Base-by-base conservation (phyloP, 2,329 filamentous ascomycete species). In the Xylariales sp. region DNA sequence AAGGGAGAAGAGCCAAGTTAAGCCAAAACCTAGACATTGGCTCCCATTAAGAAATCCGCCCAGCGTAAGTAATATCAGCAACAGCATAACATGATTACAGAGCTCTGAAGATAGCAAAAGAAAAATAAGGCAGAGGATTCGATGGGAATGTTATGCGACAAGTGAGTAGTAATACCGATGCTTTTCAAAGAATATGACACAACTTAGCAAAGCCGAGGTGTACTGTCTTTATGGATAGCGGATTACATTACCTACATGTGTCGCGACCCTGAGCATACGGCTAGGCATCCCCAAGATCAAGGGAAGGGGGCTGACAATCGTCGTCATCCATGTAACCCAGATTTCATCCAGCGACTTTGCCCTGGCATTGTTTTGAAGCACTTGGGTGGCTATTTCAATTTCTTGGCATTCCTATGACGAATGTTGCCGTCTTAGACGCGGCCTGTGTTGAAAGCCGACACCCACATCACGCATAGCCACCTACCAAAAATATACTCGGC, bases 341-440 rank as follows among this genome's bases (percentile, higher is more conserved):
- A 49, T 53, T 62, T 58, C 53, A 59, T 59, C 14, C 16, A 8
- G 36, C 36, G 36, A 56, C 53, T 23, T 56, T 43, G 53, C 30
- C 12, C 61, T 46, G 32, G 39, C 58, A 62, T 50, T 67, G 55
- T 50, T 50, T 36, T 50, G 46, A 64, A 63, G 55, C 50, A 39
- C 32, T 45, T 41, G 43, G 34, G 56, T 61, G 66, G 62, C 53
- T 62, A 68, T 65, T 65, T 62, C 34, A 43, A 45, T 50, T 58
- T 36, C 62, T 63, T 53, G 58, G 32, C 65, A 70, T 68, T 68
- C 65, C 65, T 63, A 68, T 66, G 65, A 70, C 65, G 65, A 68
- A 55, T 56, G 62, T 55, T 59, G 56, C 54, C 58, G 52, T 68
- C 53, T 68, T 59, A 68, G 18, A 68, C 41, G 43, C 53, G 49